A percentile compares a stretch with the other conserved stretches of the same genome.
These are phyloP conservation scores for Euptelea pleiosperma DNA, from an alignment of 164 flowering plant genomes.

Conservation along the genomic window DNA sequence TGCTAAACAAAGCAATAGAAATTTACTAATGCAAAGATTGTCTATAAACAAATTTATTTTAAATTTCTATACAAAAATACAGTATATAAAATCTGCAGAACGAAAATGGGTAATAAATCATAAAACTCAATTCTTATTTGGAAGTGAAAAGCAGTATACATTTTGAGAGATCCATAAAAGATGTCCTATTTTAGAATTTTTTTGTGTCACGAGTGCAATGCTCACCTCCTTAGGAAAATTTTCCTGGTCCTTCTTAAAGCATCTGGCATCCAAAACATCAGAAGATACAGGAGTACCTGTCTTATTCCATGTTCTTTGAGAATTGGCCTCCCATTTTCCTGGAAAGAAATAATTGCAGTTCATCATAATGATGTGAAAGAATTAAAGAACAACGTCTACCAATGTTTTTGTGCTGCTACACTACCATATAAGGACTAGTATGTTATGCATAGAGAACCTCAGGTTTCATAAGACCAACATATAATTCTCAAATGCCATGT, in stretches of 20 bases:
- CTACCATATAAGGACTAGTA: background rate
- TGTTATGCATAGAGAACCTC: background rate
- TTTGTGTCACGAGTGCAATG: slow-evolving; percentile 2
- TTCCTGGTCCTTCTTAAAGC: slow-evolving; percentile 17
- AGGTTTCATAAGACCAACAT: background rate
- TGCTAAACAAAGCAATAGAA: no score
- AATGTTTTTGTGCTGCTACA: background rate
- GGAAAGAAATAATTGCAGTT: slow-evolving; percentile 13
- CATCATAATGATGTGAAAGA: slow-evolving; percentile 9
- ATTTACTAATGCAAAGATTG: no score
- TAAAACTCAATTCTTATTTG: no score
- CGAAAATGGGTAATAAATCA: no score
- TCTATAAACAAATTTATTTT: no score
- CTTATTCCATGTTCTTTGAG: slow-evolving; percentile 16
- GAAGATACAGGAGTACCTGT: slow-evolving; percentile 10
- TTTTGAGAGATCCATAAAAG: slow-evolving; percentile 5
- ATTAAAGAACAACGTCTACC: background rate
- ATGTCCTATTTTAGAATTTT: background rate
- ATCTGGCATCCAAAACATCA: slow-evolving; percentile 9
- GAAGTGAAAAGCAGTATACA: no score
- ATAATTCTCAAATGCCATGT: background rate
- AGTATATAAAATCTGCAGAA: no score
- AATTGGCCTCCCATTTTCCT: slow-evolving; percentile 34
- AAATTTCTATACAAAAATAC: no score
- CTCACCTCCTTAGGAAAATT: slow-evolving; percentile 30